Percentiles rank a stretch among this genome's conserved stretches.
These are phyloP conservation scores for Drechslerella dactyloides DNA, from an alignment of 2,329 filamentous ascomycete species.

Conservation along the genomic window DNA sequence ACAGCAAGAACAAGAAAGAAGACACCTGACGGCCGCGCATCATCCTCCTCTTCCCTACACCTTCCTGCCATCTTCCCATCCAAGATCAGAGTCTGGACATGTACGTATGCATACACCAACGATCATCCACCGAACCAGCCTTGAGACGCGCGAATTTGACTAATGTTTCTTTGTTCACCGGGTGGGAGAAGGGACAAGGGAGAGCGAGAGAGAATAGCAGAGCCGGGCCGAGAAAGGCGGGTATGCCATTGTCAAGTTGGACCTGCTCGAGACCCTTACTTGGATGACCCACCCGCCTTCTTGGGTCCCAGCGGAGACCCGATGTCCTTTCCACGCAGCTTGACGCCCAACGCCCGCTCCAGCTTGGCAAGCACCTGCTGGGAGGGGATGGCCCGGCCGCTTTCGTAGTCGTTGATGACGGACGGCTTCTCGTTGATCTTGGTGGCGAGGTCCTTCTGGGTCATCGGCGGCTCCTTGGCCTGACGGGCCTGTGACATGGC, in stretches of 20 bases:
- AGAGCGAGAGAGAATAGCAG: not conserved
- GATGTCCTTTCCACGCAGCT: conserved; percentile 84
- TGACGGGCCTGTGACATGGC: conserved; percentile 81
- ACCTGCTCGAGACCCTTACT: conserved; percentile 6
- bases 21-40: conserved; percentile 1
- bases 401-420: conserved; percentile 84
- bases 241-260: not conserved
- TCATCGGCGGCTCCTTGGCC: conserved; percentile 90
- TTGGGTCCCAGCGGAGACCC: conserved; percentile 79
- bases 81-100: not conserved
- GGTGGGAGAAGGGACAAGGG: not conserved
- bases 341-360: conserved; percentile 85
- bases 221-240: not conserved
- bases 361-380: conserved; percentile 80
- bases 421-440: conserved; percentile 86
- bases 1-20: conserved; percentile 29
- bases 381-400: conserved; percentile 76
- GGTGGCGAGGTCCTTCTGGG: conserved; percentile 82
- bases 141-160: not conserved
- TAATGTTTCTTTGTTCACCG: conserved; percentile 10
- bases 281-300: conserved; percentile 59
- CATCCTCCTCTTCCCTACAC: not conserved
- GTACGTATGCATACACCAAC: not conserved
- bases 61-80: not conserved
- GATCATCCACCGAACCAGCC: not conserved